These are phyloP conservation scores for Eimeria acervulina DNA, from an alignment of 169 alveolate species.

Conservation along the genomic window DNA sequence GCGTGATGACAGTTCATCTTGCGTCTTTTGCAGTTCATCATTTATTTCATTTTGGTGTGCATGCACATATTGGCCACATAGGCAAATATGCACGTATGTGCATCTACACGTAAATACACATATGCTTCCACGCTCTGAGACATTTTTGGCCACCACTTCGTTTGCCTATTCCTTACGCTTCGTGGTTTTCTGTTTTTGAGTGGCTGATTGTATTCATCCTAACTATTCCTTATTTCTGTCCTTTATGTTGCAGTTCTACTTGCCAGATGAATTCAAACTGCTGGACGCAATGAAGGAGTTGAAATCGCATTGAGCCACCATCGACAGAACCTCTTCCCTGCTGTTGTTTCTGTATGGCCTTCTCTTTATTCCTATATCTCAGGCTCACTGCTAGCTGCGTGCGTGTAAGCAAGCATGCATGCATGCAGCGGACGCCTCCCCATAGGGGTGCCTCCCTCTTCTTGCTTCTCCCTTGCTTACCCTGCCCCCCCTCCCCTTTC, in stretches of 20 bases:
- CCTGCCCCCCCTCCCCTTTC: too few relatives aligned
- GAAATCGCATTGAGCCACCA: slow-evolving; percentile 28
- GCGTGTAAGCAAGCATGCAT: too few relatives aligned
- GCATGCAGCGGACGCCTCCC: background rate
- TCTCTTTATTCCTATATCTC: background rate
- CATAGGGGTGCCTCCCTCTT: background rate
- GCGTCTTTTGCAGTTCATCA: too few relatives aligned
- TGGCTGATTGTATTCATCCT: background rate
- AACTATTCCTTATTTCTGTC: background rate
- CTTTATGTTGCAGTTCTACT: slow-evolving; percentile 88
- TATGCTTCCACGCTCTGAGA: too few relatives aligned
- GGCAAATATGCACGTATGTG: too few relatives aligned
- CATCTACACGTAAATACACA: too few relatives aligned
- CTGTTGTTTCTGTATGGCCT: background rate
- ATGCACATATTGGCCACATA: too few relatives aligned
- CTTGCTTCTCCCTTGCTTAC: too few relatives aligned
- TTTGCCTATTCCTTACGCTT: background rate
- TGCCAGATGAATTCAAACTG: slow-evolving; percentile 95
- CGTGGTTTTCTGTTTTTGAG: background rate
- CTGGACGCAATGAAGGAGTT: slow-evolving; percentile 94
- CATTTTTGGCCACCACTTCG: too few relatives aligned
- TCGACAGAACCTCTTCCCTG: background rate
- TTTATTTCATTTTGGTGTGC: too few relatives aligned
- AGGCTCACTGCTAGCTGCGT: too few relatives aligned
- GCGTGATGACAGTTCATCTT: too few relatives aligned